A percentile compares a stretch with the other conserved stretches of the same genome.
Evolutionary conservation across 2,329 filamentous ascomycete genomes (phyloP).

Genomic region (Paracoccidioides lutzii): DNA sequence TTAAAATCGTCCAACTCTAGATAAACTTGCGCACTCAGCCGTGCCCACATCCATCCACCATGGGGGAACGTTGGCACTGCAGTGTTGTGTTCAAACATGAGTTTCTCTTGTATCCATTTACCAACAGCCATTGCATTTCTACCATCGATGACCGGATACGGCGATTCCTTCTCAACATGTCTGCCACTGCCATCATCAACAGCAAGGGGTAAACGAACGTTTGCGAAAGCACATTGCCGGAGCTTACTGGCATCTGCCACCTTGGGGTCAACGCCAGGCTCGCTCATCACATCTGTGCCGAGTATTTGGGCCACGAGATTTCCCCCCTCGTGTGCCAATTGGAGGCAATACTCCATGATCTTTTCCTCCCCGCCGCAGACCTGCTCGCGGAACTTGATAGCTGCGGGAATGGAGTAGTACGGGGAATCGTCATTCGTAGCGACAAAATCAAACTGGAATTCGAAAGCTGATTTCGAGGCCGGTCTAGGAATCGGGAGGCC

Average conservation of each 20-base stretch:
- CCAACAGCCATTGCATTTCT: constrained; percentile 32
- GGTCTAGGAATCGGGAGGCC: constrained; percentile 7
- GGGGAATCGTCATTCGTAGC: constrained; percentile 63
- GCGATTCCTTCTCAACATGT: constrained; percentile 3
- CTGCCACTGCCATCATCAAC: constrained; percentile 17
- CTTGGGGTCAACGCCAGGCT: constrained; percentile 21
- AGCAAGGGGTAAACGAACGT: constrained; percentile 57
- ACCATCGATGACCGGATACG: constrained; percentile 22
- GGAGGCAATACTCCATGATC: constrained; percentile 51
- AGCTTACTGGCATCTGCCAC: constrained; percentile 26
- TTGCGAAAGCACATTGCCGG: constrained; percentile 56
- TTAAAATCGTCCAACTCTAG: constrained; percentile 69
- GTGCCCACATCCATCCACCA: constrained; percentile 50
- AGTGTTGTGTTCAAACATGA: constrained; percentile 53
- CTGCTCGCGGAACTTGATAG: constrained; percentile 56
- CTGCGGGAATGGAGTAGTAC: constrained; percentile 58
- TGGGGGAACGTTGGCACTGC: constrained; percentile 56
- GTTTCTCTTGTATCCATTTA: constrained; percentile 44
- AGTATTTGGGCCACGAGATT: constrained; percentile 47
- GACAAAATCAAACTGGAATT: constrained; percentile 60
- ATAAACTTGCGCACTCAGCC: constrained; percentile 73
- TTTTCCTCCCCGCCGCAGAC: constrained; percentile 60
- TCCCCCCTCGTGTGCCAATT: constrained; percentile 52
- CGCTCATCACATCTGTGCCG: constrained; percentile 58
- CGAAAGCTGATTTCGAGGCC: constrained; percentile 44